Evolutionary conservation across 2,329 filamentous ascomycete species (phyloP), one percentile per base, ranked within the genome.

Genomic region (Colletotrichum sidae): DNA sequence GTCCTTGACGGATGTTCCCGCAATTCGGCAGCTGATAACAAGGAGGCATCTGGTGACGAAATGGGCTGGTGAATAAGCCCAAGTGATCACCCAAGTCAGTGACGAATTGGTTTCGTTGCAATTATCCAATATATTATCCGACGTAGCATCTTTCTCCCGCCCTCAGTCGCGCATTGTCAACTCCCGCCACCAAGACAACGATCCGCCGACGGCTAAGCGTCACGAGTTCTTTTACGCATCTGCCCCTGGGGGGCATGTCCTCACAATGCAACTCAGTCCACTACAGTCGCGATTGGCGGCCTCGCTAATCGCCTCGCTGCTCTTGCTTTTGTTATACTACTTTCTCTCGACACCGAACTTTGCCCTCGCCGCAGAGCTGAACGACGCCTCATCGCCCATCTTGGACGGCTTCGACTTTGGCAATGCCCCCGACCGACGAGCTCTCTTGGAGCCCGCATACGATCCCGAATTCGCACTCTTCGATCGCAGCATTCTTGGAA

Each of bases 201-300:
- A 55, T 38, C 52, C 35, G 11, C 58, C 49, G 44, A 62, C 55
- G 42, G 45, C 33, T 17, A 53, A 17, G 41, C 45, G 47, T 54
- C 33, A 41, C 61, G 17, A 6, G 64, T 35, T 42, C 25, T 57
- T 17, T 54, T 42, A 49, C 45, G 51, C 53, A 56, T 47, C 70
- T 69, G 74, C 75, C 78, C 77, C 73, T 73, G 72, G 77, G 76
- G 82, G 82, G 78, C 78, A 79, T 79, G 76, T 72, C 70, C 71
- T 68, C 74, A 77, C 72, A 69, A 87, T 87, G 85, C 81, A 89
- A 77, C 84, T 90, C 76, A 89, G 86, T 75, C 88, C 86, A 72
- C 81, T 92, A 70, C 92, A 92, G 81, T 90, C 89, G 79, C 90
- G 91, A 74, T 86, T 93, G 73, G 86, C 86, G 74, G 88, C 89